These are phyloP conservation scores for Penicillium robsamsonii DNA, from an alignment of 495 filamentous ascomycete genomes.

Conservation along the genomic window DNA sequence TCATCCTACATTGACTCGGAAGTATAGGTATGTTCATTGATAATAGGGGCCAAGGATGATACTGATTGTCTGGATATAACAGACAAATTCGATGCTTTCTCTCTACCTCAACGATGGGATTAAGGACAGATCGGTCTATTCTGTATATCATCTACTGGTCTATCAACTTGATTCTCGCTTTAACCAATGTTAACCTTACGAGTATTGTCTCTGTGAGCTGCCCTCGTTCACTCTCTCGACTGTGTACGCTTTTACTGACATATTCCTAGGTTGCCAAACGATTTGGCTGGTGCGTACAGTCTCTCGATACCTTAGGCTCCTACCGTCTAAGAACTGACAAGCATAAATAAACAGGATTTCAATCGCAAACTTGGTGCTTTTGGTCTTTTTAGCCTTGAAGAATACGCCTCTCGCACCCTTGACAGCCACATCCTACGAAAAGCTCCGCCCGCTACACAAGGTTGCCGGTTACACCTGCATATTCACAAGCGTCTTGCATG, in stretches of 20 bases:
- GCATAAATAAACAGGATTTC: constrained; percentile 42
- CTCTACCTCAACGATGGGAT: constrained; percentile 1
- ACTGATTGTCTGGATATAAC: background rate
- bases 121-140: constrained; percentile 42
- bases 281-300: constrained; percentile 4
- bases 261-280: constrained; percentile 5
- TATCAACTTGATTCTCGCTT: constrained; percentile 49
- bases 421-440: constrained; percentile 57
- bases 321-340: background rate
- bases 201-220: background rate
- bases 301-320: background rate
- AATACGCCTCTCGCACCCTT: constrained; percentile 58
- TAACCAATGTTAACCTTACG: constrained; percentile 27
- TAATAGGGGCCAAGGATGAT: background rate
- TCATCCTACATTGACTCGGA: background rate
- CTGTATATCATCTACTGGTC: constrained; percentile 48
- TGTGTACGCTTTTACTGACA: background rate
- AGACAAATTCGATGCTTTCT: constrained; percentile 2
- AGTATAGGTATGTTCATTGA: constrained; percentile 2
- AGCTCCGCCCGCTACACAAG: constrained; percentile 57
- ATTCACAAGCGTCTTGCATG: constrained; percentile 42
- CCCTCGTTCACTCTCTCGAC: background rate
- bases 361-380: constrained; percentile 49
- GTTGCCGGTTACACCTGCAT: constrained; percentile 55
- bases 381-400: constrained; percentile 58